Evolutionary conservation across 306 rosid species (phyloP), one percentile per base, ranked within the genome.

Genomic region (Inga leiocalycina): DNA sequence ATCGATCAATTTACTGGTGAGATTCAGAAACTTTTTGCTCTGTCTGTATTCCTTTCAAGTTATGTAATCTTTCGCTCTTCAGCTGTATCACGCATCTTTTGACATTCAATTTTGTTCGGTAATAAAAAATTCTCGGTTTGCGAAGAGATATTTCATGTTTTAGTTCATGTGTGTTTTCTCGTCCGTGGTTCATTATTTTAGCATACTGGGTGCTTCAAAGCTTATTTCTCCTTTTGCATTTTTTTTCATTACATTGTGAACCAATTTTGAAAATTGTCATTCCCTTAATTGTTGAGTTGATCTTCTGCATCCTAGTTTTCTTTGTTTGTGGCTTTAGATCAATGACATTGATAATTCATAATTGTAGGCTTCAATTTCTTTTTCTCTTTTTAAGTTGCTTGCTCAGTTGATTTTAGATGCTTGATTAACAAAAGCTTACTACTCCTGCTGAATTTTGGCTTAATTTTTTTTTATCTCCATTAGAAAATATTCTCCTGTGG

Each of bases 261-360:
- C 35, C 49, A 45, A 56, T 35, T 39, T 45, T 62, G 10, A 71
- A 43, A 10, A 71, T 22, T n/a, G 8, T 22, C 52, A 7, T 75
- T 17, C 34, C 67, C 30, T 70, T 75, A 80, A 51, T 74, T 77
- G 76, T 52, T 81, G 80, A 70, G 81, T 74, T n/a, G 17, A 39
- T 75, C 62, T 79, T 49, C 52, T 27, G 27, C 76, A 61, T 20
- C 48, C 13, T 52, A 66, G 44, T 66, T 34, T 34, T 16, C 15
- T 69, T 37, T 75, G 14, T 27, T 27, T 34, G 68, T 56, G 34
- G 78, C 41, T 72, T 22, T 66, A 74, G 76, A 49, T 37, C 46
- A 64, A 45, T 61, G 66, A 4, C 44, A 49, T 65, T 75, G 82
- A 75, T 76, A 51, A 78, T n/a, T 20, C 5, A 57, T n/a, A 0